Conservation (phyloP, 208 protist genomes). For the Lotmaria passim region DNA sequence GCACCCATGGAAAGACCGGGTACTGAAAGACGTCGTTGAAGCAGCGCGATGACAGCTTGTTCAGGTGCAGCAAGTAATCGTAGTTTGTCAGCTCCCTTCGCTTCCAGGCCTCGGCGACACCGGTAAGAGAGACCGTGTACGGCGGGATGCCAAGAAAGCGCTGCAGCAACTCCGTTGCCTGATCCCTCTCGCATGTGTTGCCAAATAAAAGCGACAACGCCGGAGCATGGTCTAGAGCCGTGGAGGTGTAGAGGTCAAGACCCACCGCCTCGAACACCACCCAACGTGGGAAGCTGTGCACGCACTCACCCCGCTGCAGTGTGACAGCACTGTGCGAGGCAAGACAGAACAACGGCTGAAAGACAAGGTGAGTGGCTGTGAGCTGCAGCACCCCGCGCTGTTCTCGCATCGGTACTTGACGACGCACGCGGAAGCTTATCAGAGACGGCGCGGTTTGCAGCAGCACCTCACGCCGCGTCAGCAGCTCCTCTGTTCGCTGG, state of each 20-base stretch:
- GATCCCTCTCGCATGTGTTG: slow-evolving; percentile 31
- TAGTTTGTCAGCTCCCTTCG: slow-evolving; percentile 45
- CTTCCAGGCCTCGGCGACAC: slow-evolving; percentile 41
- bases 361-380: slow-evolving; percentile 12
- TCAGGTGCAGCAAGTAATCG: slow-evolving; percentile 62
- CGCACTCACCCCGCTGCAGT: slow-evolving; percentile 6
- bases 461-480: slow-evolving; percentile 22
- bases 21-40: slow-evolving; percentile 75
- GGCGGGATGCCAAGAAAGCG: slow-evolving; percentile 22
- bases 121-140: slow-evolving; percentile 22
- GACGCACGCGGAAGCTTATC: slow-evolving; percentile 42
- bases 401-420: slow-evolving; percentile 52
- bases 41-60: slow-evolving; percentile 58
- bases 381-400: slow-evolving; percentile 52
- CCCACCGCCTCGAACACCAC: slow-evolving; percentile 47
- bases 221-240: slow-evolving; percentile 14
- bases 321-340: slow-evolving; percentile 12
- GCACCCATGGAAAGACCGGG: slow-evolving; percentile 95
- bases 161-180: slow-evolving; percentile 27
- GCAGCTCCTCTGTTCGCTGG: slow-evolving; percentile 24
- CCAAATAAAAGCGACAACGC: slow-evolving; percentile 42
- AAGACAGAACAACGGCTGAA: slow-evolving; percentile 45
- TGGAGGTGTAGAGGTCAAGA: slow-evolving; percentile 44
- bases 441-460: slow-evolving; percentile 15
- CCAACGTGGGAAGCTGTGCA: slow-evolving; percentile 43